A percentile compares a stretch with the other conserved stretches of the same genome.
phyloP scores from a whole-genome alignment of 2,329 filamentous ascomycete species.

The Lasiodiplodia citricola region DNA sequence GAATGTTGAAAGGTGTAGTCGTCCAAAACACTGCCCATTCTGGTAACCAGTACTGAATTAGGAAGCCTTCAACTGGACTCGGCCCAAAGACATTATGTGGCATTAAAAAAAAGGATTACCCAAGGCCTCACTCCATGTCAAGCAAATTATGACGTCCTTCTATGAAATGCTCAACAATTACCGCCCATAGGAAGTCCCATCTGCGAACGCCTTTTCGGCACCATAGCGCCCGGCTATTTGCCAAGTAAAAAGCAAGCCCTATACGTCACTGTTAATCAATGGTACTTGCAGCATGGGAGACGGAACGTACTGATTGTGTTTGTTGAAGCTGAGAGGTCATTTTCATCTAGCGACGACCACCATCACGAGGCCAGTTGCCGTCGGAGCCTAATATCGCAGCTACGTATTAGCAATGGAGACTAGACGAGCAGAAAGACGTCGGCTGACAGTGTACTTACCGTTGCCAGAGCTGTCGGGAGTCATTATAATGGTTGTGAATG shows the following conservation, averaged over 20 bases:
- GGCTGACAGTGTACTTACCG: not conserved
- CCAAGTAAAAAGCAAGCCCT: not conserved
- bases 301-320: not conserved
- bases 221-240: not conserved
- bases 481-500: not conserved
- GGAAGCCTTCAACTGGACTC: not conserved
- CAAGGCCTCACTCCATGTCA: not conserved
- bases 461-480: conserved; percentile 4
- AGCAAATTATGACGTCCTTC: not conserved
- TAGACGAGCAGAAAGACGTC: not conserved
- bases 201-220: not conserved
- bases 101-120: not conserved
- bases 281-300: not conserved
- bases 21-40: not conserved
- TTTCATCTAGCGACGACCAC: not conserved
- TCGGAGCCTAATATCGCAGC: not conserved
- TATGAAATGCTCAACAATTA: not conserved
- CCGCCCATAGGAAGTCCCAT: not conserved
- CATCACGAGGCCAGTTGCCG: conserved; percentile 7
- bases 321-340: not conserved
- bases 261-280: not conserved
- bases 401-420: not conserved
- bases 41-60: not conserved
- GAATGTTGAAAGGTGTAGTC: not conserved
- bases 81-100: not conserved